phyloP scores from a whole-genome alignment of 495 filamentous ascomycete genomes.

The Penicillium steckii region DNA sequence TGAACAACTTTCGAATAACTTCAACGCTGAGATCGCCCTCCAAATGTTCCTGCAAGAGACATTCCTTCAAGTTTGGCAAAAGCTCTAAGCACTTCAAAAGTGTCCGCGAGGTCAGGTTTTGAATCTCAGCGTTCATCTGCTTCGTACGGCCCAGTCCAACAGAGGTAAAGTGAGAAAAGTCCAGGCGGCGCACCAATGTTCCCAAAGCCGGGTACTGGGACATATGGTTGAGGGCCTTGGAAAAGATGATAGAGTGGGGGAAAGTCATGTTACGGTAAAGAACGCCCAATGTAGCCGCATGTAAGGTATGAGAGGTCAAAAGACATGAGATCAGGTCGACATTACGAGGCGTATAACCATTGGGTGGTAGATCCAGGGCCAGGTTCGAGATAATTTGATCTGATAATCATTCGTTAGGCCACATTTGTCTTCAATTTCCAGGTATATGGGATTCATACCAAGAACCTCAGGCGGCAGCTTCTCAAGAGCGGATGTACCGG shows the following conservation, averaged over 20 bases:
- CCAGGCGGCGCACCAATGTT: slow-evolving; percentile 75
- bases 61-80: slow-evolving; percentile 75
- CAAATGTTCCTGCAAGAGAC: slow-evolving; percentile 78
- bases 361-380: slow-evolving; percentile 72
- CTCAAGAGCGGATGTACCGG: slow-evolving; percentile 54
- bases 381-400: slow-evolving; percentile 76
- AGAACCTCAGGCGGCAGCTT: slow-evolving; percentile 68
- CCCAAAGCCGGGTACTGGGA: slow-evolving; percentile 67
- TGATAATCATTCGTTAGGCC: slow-evolving; percentile 31
- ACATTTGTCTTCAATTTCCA: not conserved
- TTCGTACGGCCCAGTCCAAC: slow-evolving; percentile 76
- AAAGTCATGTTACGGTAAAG: slow-evolving; percentile 84
- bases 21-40: slow-evolving; percentile 72
- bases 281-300: slow-evolving; percentile 72
- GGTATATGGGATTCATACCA: slow-evolving; percentile 57
- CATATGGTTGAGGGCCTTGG: slow-evolving; percentile 76
- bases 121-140: slow-evolving; percentile 75
- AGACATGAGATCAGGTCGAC: slow-evolving; percentile 78
- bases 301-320: slow-evolving; percentile 71
- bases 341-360: slow-evolving; percentile 76
- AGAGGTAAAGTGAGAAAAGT: slow-evolving; percentile 89
- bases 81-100: slow-evolving; percentile 73
- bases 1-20: slow-evolving; percentile 71
- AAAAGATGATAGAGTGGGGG: slow-evolving; percentile 83
- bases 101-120: slow-evolving; percentile 76